phyloP scores from a whole-genome alignment of 495 filamentous ascomycete species.

The Daldinia caldariorum region DNA sequence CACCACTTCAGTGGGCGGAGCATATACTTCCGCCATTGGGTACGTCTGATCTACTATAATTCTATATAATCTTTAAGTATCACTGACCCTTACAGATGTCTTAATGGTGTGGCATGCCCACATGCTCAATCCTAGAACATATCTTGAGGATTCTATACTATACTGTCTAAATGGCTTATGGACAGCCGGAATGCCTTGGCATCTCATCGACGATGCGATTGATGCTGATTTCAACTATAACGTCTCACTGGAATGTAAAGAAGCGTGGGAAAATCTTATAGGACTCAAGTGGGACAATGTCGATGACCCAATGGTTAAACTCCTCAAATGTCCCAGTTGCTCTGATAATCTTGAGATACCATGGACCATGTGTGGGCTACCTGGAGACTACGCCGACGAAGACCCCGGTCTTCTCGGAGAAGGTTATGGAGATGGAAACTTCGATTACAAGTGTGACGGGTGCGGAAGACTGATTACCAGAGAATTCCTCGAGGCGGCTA shows the following conservation, averaged over 20 bases:
- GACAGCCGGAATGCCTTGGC: conserved; percentile 77
- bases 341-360: conserved; percentile 53
- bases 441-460: conserved; percentile 53
- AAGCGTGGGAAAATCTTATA: conserved; percentile 65
- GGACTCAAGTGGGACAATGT: conserved; percentile 68
- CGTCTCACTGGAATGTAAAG: conserved; percentile 48
- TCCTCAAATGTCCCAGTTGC: conserved; percentile 69
- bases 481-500: conserved; percentile 63
- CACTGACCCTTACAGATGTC: conserved; percentile 65
- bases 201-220: conserved; percentile 69
- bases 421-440: conserved; percentile 75
- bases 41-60: conserved; percentile 26
- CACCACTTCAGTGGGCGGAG: conserved; percentile 42
- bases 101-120: conserved; percentile 92
- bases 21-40: conserved; percentile 55
- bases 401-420: conserved; percentile 48
- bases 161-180: conserved; percentile 68
- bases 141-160: conserved; percentile 80
- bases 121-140: conserved; percentile 82
- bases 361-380: conserved; percentile 67
- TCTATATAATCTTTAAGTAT: background rate
- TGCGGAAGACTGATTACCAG: conserved; percentile 65
- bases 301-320: conserved; percentile 60
- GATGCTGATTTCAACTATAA: conserved; percentile 71
- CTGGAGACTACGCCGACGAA: conserved; percentile 37